Evolutionary conservation across 176 grass and related monocot species (phyloP).

Genomic region (Aegilops sharonensis): DNA sequence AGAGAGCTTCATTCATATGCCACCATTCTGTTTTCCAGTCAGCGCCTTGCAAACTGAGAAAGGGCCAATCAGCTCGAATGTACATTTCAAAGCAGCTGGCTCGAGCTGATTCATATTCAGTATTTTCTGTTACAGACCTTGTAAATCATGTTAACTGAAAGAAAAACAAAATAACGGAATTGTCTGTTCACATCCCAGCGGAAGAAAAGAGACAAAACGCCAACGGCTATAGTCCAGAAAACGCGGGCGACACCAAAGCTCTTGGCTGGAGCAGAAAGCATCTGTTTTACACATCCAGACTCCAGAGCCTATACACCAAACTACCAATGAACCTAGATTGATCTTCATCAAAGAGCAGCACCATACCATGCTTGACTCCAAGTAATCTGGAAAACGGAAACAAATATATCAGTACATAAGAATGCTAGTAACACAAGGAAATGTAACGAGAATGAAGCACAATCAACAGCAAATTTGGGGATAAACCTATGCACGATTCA

Average conservation of each 20-base stretch:
- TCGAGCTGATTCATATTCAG: background rate
- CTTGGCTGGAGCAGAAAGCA: background rate
- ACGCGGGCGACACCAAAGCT: background rate
- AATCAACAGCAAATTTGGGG: background rate
- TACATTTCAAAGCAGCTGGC: background rate
- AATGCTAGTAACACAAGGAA: background rate
- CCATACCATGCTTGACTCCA: slow-evolving; percentile 9
- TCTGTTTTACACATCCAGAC: slow-evolving; percentile 4
- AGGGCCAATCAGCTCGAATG: no score
- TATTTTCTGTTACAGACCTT: slow-evolving; percentile 4
- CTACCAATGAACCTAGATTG: slow-evolving; percentile 24
- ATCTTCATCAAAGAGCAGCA: slow-evolving; percentile 14
- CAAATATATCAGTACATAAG: background rate
- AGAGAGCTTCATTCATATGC: no score
- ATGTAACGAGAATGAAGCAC: background rate
- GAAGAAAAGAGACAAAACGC: background rate
- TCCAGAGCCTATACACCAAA: slow-evolving; percentile 20
- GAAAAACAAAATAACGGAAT: background rate
- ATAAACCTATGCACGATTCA: background rate
- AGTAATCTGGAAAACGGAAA: slow-evolving; percentile 24
- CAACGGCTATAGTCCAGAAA: background rate
- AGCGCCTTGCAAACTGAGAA: no score
- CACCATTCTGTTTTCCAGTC: no score
- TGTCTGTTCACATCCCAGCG: background rate
- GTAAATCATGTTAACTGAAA: background rate